Percentiles rank a stretch among this genome's conserved stretches.
Conservation (phyloP, 208 protist genomes). For the Acanthamoeba lenticulata region DNA sequence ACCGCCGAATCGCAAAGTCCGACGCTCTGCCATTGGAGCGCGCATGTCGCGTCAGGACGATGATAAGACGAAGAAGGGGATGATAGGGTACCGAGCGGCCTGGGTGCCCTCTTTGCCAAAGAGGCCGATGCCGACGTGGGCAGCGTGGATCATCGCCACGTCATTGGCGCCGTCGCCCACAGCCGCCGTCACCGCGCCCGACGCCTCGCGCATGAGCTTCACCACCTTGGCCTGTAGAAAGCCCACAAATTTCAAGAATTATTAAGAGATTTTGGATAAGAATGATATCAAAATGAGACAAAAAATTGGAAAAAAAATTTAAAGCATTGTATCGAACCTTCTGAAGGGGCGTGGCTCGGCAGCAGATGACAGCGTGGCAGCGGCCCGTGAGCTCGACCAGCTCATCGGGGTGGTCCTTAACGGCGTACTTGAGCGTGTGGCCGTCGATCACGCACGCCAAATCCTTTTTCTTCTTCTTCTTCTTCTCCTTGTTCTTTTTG, state of each 20-base stretch:
- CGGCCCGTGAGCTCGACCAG: background rate
- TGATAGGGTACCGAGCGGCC: conserved; percentile 85
- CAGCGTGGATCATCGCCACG: conserved; percentile 95
- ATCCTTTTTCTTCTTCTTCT: background rate
- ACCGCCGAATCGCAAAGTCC: conserved; percentile 94
- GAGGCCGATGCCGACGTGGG: conserved; percentile 92
- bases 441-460: conserved; percentile 16
- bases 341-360: conserved; percentile 94
- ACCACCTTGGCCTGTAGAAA: conserved; percentile 86
- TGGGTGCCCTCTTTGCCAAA: conserved; percentile 88
- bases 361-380: background rate
- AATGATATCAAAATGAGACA: background rate
- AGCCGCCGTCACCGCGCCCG: background rate
- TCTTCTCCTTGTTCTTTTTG: background rate
- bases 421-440: background rate
- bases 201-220: background rate
- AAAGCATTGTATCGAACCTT: conserved; percentile 86
- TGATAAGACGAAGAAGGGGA: too few species aligned
- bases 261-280: conserved; percentile 74
- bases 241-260: conserved; percentile 82
- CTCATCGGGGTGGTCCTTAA: background rate
- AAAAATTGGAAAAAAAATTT: conserved; percentile 58
- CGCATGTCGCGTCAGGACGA: too few species aligned
- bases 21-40: conserved; percentile 81
- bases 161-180: conserved; percentile 89